Evolutionary conservation across 176 grass and related monocot species (phyloP), one percentile per base, ranked within the genome.

Genomic region (Cocos nucifera): DNA sequence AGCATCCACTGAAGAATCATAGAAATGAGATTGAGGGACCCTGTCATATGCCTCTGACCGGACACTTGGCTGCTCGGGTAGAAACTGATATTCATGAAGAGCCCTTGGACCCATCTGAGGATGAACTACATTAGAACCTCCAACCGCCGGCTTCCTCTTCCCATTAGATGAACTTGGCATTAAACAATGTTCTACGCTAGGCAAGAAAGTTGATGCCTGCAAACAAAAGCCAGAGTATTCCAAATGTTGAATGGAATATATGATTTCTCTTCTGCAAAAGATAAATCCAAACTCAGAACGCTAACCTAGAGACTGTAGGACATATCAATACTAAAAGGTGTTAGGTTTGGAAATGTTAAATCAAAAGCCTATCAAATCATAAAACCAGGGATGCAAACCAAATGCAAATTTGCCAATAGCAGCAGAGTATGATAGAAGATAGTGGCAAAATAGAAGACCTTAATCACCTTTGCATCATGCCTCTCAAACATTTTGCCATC

Each of bases 81-180:
- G 73, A 80, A 98, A 98, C 62, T 86, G 93, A 19, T 92, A 88
- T 52, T 92, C 93, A 53, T 65, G 83, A 62, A 85, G 78, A 64
- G 84, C 70, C n/a, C 65, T 83, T 68, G 82, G 70, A 59, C 83
- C 73, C 71, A 67, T 56, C 54, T 75, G 91, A 61, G 79, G 73
- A 12, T 58, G 44, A 59, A 79, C 63, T 70, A 63, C 66, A 66
- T 78, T 73, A 17, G 77, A 79, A 75, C 65, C 79, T 51, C 78
- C 71, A 55, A 29, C 20, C 62, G 68, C 20, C 32, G 60, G 74
- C 61, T 98, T 98, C 53, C 77, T 74, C 49, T 88, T 92, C 24
- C 73, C 70, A 63, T 51, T 51, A 73, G 79, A 73, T 69, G 56
- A 66, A 78, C 60, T 87, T 80, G 70, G 67, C 78, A 76, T 20